Evolutionary conservation across 139 green algal genomes (phyloP).

Genomic region (Diplosphaera chodatii): DNA sequence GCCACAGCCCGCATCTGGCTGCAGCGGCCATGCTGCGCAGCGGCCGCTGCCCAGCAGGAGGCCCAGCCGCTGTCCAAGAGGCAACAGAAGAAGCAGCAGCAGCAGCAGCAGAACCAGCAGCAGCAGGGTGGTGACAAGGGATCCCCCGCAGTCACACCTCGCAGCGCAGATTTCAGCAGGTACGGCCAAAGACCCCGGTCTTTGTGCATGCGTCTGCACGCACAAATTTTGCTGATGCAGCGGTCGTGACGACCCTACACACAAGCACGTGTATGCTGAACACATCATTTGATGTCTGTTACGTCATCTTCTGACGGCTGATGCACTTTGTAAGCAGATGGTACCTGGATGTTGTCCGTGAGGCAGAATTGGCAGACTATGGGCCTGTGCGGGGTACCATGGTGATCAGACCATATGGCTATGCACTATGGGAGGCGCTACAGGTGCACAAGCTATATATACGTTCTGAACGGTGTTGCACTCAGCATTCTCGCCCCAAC

Average conservation of each 20-base stretch:
- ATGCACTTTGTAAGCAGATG: conserved; percentile 54
- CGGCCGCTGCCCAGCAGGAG: conserved; percentile 4
- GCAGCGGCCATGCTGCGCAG: not conserved
- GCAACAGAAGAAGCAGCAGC: conserved; percentile 21
- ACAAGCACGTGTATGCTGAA: too few species aligned
- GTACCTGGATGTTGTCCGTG: conserved; percentile 95
- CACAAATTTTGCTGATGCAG: not conserved
- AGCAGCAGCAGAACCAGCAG: conserved; percentile 23
- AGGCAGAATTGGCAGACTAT: conserved; percentile 95
- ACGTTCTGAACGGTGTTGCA: too few species aligned
- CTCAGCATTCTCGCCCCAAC: too few species aligned
- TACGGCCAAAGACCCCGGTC: conserved; percentile 8
- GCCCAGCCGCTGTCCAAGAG: conserved; percentile 2
- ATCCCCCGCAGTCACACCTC: conserved; percentile 71
- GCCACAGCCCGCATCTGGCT: not conserved
- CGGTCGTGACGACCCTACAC: not conserved
- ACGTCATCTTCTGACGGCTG: too few species aligned
- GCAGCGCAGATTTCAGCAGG: conserved; percentile 76
- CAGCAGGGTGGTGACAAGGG: conserved; percentile 11
- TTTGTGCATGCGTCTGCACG: not conserved
- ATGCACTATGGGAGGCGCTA: conserved; percentile 67
- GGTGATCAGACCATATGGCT: conserved; percentile 97
- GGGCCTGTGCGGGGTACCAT: conserved; percentile 97
- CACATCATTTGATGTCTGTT: too few species aligned
- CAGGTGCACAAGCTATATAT: too few species aligned